These are phyloP conservation scores for Lipomyces mesembrius DNA, from an alignment of 805 yeast species.

Conservation along the genomic window DNA sequence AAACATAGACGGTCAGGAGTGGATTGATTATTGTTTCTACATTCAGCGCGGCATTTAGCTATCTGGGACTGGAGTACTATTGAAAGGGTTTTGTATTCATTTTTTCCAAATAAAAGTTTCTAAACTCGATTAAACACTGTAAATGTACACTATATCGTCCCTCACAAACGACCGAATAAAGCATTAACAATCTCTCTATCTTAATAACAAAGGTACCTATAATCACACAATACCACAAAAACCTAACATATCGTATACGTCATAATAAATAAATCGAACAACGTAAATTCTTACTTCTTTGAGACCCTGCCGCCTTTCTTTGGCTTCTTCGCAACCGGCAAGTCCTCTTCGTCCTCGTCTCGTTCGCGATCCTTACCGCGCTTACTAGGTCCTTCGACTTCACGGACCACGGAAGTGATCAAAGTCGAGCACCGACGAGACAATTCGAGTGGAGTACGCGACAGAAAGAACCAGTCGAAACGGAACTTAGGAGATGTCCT, in stretches of 20 bases:
- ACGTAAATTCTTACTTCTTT: background rate
- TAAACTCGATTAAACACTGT: background rate
- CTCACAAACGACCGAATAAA: background rate
- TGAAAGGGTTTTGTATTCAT: background rate
- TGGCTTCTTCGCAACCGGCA: constrained; percentile 23
- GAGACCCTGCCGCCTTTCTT: constrained; percentile 13
- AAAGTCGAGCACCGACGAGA: constrained; percentile 81
- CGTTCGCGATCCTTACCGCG: constrained; percentile 23
- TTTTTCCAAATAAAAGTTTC: background rate
- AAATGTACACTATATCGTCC: background rate
- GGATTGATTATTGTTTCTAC: background rate
- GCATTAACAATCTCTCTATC: background rate
- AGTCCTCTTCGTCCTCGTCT: constrained; percentile 31
- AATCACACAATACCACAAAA: background rate
- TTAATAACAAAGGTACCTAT: background rate
- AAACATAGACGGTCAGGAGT: constrained; percentile 1
- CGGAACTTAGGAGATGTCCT: constrained; percentile 76
- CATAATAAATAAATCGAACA: background rate
- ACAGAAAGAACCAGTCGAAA: constrained; percentile 84
- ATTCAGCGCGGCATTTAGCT: background rate
- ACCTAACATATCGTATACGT: background rate
- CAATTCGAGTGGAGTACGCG: constrained; percentile 76
- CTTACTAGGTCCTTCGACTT: constrained; percentile 54
- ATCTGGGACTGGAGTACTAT: background rate
- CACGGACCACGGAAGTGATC: constrained; percentile 74